Base-by-base conservation (phyloP, 2,329 filamentous ascomycete species). In the Fusarium sacchari region DNA sequence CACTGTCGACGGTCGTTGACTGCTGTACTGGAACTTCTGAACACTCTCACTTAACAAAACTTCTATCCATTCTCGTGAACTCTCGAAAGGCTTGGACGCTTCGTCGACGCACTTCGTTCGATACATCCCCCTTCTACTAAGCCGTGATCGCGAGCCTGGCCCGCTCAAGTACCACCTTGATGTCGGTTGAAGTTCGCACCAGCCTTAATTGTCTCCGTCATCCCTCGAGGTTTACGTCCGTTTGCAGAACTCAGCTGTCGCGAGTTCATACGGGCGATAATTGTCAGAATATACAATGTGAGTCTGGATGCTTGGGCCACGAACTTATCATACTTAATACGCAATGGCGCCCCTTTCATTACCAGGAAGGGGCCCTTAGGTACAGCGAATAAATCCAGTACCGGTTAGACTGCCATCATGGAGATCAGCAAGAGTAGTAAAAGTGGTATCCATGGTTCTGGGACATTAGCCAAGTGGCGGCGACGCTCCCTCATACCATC, bases 131-230 rank as follows among this genome's bases (percentile, higher is more conserved):
- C 43, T 30, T 49, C 37, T 50, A 49, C 46, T 70, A 67, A 73
- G 70, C 73, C 67, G 59, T 71, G 60, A 69, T 47, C 73, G 63
- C 74, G 76, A 78, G 75, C 77, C 76, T 76, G 73, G 73, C 76
- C 76, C 73, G 74, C 75, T 78, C 77, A 75, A 72, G 82, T 75
- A 81, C 84, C 79, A 86, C 77, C 86, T 88, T 88, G 86, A 89
- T 89, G 87, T 88, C 87, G 86, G 85, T 88, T 87, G 86, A 88
- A 83, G 80, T 87, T 76, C 87, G 87, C 75, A 85, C 84, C 79
- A 87, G 86, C 81, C 86, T 88, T 79, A 85, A 88, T 73, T 88
- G 87, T 81, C 83, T 88, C 79, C 85, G 86, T 79, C 86, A 88
- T 81, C 87, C 87, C 67, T 86, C 85, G 76, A 86, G 87, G 80